phyloP scores from a whole-genome alignment of 257 asterid genomes.

The Przewalskia tangutica region DNA sequence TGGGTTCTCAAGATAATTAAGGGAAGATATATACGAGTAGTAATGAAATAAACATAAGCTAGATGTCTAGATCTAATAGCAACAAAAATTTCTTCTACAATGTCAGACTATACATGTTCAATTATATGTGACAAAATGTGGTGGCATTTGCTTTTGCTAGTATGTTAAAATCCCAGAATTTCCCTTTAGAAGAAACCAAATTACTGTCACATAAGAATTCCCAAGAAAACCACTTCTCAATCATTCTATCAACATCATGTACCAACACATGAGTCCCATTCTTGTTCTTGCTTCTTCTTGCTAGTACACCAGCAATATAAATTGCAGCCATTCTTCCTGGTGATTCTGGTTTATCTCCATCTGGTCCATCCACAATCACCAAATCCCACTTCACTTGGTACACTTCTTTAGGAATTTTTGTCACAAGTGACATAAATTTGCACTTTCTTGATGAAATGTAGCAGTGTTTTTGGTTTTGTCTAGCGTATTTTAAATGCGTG shows the following conservation, averaged over 20 bases:
- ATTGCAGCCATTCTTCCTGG: conserved; percentile 81
- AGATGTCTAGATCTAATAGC: not conserved
- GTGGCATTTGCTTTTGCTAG: conserved; percentile 29
- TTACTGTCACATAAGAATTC: conserved; percentile 74
- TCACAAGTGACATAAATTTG: conserved; percentile 23
- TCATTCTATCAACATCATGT: conserved; percentile 63
- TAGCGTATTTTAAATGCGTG: conserved; percentile 48
- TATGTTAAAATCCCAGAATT: conserved; percentile 60
- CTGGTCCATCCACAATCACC: conserved; percentile 73
- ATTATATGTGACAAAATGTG: conserved; percentile 27
- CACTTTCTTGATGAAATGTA: conserved; percentile 34
- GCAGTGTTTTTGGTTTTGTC: conserved; percentile 30
- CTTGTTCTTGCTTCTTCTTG: conserved; percentile 49
- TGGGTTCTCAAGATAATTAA: not conserved
- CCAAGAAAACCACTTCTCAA: conserved; percentile 87
- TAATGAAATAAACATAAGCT: not conserved
- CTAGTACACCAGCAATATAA: conserved; percentile 56
- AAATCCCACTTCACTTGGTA: conserved; percentile 52
- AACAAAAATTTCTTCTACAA: not conserved
- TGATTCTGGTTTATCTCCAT: conserved; percentile 44
- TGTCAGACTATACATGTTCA: not conserved
- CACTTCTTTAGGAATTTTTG: conserved; percentile 38
- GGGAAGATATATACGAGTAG: not conserved
- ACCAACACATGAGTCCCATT: conserved; percentile 42
- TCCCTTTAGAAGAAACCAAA: conserved; percentile 69